These are phyloP conservation scores for Datura wrightii DNA, from an alignment of 257 asterid species.

Conservation along the genomic window DNA sequence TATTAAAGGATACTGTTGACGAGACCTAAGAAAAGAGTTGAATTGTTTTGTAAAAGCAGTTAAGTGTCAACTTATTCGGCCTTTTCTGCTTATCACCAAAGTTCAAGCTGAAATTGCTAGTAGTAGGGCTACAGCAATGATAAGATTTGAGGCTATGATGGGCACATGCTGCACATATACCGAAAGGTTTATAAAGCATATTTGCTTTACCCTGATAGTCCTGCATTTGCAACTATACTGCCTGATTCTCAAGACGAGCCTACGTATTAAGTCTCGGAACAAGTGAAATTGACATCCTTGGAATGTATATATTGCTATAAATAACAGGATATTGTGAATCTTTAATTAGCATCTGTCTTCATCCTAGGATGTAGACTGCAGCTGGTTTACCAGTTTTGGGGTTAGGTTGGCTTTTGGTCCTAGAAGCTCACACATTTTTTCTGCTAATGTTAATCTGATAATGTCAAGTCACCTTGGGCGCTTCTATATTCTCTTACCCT, in stretches of 20 bases:
- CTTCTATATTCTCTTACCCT: conserved; percentile 6
- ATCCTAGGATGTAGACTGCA: not conserved
- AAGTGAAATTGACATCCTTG: not conserved
- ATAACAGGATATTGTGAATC: not conserved
- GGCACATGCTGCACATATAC: not conserved
- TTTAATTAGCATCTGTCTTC: not conserved
- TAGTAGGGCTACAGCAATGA: not conserved
- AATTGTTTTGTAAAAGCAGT: not conserved
- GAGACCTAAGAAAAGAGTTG: not conserved
- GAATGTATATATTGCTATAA: not conserved
- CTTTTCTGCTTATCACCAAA: not conserved
- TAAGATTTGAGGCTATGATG: not conserved
- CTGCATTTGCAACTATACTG: not conserved
- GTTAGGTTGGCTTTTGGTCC: conserved; percentile 7
- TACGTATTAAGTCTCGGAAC: not conserved
- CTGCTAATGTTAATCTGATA: not conserved
- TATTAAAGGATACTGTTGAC: not conserved
- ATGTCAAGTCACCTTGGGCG: not conserved
- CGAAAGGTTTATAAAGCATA: not conserved
- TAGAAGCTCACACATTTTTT: not conserved
- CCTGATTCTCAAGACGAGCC: not conserved
- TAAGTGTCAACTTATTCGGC: not conserved
- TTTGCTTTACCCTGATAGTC: not conserved
- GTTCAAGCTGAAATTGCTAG: not conserved
- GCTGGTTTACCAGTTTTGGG: not conserved